phyloP scores from a whole-genome alignment of 2,329 filamentous ascomycete species.

The Phaeosphaeria sp. region DNA sequence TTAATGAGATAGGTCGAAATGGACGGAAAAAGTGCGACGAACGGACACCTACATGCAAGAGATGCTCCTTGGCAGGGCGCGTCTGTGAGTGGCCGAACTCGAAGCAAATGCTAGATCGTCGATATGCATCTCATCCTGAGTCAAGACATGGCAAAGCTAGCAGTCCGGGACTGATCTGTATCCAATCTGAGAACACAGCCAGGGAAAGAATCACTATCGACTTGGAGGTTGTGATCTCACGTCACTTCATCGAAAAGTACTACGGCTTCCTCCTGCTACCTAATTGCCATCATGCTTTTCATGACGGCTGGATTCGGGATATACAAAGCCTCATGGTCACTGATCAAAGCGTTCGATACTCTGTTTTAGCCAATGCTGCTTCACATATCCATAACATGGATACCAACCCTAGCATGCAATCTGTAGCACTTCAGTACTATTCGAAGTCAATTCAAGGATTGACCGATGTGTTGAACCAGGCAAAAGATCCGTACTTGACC shows the following conservation, averaged over 20 bases:
- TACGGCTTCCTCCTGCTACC: constrained; percentile 32
- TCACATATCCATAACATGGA: constrained; percentile 21
- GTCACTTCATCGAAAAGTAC: constrained; percentile 20
- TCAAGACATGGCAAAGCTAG: constrained; percentile 8
- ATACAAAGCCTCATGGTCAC: constrained; percentile 35
- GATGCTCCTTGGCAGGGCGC: constrained; percentile 16
- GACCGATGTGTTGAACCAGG: constrained; percentile 3
- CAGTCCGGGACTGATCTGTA: not conserved
- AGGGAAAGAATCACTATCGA: constrained; percentile 4
- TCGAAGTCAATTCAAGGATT: constrained; percentile 18
- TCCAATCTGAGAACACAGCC: constrained; percentile 7
- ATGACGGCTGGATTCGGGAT: constrained; percentile 37
- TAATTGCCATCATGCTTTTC: constrained; percentile 37
- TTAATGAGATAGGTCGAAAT: constrained; percentile 51
- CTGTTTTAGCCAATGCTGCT: constrained; percentile 29
- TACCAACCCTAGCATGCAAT: constrained; percentile 11
- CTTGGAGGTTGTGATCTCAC: constrained; percentile 14
- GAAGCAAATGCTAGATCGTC: constrained; percentile 16
- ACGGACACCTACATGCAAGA: constrained; percentile 10
- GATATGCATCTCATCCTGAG: constrained; percentile 13
- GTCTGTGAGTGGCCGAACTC: constrained; percentile 15
- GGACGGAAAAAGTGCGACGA: constrained; percentile 22
- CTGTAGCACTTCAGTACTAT: constrained; percentile 16
- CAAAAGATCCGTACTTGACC: constrained; percentile 5
- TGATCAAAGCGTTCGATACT: constrained; percentile 36